A percentile compares a stretch with the other conserved stretches of the same genome.
phyloP scores from a whole-genome alignment of 2,329 filamentous ascomycete genomes.

The Epichloe aotearoae region DNA sequence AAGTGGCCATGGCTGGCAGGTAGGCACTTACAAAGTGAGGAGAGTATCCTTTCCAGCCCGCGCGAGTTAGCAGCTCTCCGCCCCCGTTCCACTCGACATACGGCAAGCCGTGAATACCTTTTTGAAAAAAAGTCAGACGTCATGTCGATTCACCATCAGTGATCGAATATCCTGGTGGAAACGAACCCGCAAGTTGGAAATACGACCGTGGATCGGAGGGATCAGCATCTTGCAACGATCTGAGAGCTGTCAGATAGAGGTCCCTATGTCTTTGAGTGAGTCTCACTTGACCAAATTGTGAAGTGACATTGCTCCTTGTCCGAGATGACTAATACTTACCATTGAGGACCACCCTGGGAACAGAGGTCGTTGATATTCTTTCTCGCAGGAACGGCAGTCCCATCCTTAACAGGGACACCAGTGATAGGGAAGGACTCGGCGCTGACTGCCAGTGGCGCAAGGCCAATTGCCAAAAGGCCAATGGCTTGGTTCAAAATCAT shows the following conservation, averaged over 20 bases:
- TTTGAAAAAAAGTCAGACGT: constrained; percentile 1
- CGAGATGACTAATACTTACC: constrained; percentile 18
- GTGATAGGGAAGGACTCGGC: constrained; percentile 21
- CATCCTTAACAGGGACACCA: constrained; percentile 25
- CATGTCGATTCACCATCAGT: not conserved
- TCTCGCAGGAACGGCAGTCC: constrained; percentile 29
- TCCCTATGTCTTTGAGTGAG: constrained; percentile 22
- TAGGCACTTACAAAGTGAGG: constrained; percentile 29
- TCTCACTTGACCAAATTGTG: not conserved
- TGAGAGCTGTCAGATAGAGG: constrained; percentile 34
- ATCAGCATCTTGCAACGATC: constrained; percentile 27
- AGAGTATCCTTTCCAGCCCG: constrained; percentile 29
- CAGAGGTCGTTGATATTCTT: constrained; percentile 35
- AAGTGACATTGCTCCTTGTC: not conserved
- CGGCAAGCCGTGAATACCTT: constrained; percentile 29
- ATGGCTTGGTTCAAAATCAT: constrained; percentile 12
- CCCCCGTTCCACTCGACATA: constrained; percentile 28
- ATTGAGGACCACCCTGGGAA: constrained; percentile 26
- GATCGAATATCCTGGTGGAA: not conserved
- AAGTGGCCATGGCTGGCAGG: no score
- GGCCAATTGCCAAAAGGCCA: constrained; percentile 14
- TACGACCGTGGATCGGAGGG: constrained; percentile 32
- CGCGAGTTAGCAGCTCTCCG: constrained; percentile 14
- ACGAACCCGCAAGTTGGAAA: constrained; percentile 35
- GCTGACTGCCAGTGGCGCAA: constrained; percentile 11